These are phyloP conservation scores for Pisolithus sp. DNA, from an alignment of 768 basidiomycete species.

Conservation along the genomic window DNA sequence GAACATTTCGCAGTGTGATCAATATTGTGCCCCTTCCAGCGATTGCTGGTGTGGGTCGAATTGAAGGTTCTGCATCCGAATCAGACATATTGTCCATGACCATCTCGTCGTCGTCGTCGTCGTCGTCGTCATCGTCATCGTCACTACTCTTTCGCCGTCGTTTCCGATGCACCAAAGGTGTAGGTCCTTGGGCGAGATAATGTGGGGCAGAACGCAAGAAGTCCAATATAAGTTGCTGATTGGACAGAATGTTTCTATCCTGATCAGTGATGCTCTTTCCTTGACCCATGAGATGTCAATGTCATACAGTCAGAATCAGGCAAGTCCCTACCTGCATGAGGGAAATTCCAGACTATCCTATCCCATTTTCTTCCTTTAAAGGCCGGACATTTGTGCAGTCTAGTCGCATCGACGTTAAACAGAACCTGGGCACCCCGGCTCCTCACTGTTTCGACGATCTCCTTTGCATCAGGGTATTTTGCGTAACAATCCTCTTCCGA, in stretches of 20 bases:
- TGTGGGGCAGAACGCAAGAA: slow-evolving; percentile 72
- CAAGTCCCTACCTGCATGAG: slow-evolving; percentile 75
- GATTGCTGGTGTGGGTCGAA: not conserved
- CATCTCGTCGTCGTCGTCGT: slow-evolving; percentile 37
- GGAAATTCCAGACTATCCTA: slow-evolving; percentile 91
- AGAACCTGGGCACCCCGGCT: slow-evolving; percentile 61
- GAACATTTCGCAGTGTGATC: slow-evolving; percentile 78
- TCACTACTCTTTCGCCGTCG: slow-evolving; percentile 40
- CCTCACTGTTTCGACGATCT: slow-evolving; percentile 49
- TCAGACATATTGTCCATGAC: slow-evolving; percentile 14
- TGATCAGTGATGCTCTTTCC: slow-evolving; percentile 90
- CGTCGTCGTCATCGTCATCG: slow-evolving; percentile 40
- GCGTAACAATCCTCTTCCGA: slow-evolving; percentile 63
- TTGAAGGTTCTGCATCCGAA: slow-evolving; percentile 9
- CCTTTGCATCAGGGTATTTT: slow-evolving; percentile 75
- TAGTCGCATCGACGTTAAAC: slow-evolving; percentile 83
- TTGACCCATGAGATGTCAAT: slow-evolving; percentile 21
- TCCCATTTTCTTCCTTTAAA: slow-evolving; percentile 67
- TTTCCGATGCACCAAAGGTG: slow-evolving; percentile 36
- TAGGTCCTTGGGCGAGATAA: slow-evolving; percentile 51
- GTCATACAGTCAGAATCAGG: not conserved
- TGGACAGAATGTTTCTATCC: slow-evolving; percentile 85
- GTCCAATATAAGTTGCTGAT: slow-evolving; percentile 76
- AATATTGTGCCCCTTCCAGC: slow-evolving; percentile 63
- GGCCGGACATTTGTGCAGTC: slow-evolving; percentile 49